A percentile compares a stretch with the other conserved stretches of the same genome.
Conservation (phyloP, 805 yeast genomes). For the Ogataea minuta region DNA sequence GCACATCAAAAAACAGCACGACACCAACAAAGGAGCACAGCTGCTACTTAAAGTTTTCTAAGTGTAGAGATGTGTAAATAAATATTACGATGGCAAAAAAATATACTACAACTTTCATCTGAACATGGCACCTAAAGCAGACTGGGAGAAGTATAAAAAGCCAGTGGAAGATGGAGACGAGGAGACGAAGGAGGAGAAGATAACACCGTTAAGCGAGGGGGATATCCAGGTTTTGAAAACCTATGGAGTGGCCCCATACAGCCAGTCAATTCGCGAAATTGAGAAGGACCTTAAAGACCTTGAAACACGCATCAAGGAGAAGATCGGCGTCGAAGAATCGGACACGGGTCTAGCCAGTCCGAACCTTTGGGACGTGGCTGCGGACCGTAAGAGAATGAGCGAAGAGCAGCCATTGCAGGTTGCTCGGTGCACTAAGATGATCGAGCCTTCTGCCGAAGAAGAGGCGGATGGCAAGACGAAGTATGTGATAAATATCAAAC, state of each 20-base stretch:
- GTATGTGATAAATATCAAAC: slow-evolving; percentile 95
- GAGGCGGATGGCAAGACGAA: slow-evolving; percentile 75
- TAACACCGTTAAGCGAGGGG: slow-evolving; percentile 87
- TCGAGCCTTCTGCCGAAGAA: slow-evolving; percentile 51
- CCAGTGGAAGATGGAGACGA: slow-evolving; percentile 66
- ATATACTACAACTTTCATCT: slow-evolving; percentile 3
- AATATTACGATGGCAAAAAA: slow-evolving; percentile 21
- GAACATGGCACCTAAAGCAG: slow-evolving; percentile 91
- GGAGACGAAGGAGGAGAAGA: slow-evolving; percentile 62
- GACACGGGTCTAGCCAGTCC: slow-evolving; percentile 99
- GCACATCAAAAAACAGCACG: slow-evolving; percentile 39
- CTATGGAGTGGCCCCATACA: slow-evolving; percentile 97
- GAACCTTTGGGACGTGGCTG: slow-evolving; percentile 95
- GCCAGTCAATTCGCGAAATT: slow-evolving; percentile 69
- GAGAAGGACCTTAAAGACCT: slow-evolving; percentile 85
- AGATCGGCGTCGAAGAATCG: slow-evolving; percentile 89
- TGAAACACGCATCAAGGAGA: slow-evolving; percentile 87
- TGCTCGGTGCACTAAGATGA: slow-evolving; percentile 97
- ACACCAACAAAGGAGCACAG: slow-evolving; percentile 63
- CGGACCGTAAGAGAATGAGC: slow-evolving; percentile 89
- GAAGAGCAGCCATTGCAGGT: slow-evolving; percentile 97
- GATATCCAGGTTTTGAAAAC: slow-evolving; percentile 97
- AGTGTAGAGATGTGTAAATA: slow-evolving; percentile 9
- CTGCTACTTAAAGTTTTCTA: slow-evolving; percentile 40
- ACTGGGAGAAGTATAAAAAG: slow-evolving; percentile 96